Conservation (phyloP, 2,329 filamentous ascomycete genomes). For the Fusarium pseudocircinatum region DNA sequence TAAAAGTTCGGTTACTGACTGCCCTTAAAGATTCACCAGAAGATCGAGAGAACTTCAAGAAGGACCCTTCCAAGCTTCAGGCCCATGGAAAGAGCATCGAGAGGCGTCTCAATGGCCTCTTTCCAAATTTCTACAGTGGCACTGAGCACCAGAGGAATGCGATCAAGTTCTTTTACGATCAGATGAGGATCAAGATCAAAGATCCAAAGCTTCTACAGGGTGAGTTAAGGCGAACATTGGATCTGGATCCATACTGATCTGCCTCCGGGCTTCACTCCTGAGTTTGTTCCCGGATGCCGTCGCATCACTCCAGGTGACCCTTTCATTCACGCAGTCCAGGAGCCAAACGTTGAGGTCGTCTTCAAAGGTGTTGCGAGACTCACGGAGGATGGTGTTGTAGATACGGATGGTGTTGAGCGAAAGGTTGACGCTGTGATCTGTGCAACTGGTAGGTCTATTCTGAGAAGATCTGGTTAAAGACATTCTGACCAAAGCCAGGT, state of each 20-base stretch:
- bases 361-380: not conserved
- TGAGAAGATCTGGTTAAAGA: fast-evolving
- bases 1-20: fast-evolving
- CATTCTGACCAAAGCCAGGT: fast-evolving
- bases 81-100: not conserved
- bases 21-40: fast-evolving
- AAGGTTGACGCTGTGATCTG: not conserved
- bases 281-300: not conserved
- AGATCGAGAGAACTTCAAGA: not conserved
- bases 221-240: fast-evolving
- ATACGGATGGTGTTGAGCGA: not conserved
- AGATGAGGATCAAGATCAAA: not conserved
- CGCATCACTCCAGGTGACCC: not conserved
- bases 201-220: not conserved
- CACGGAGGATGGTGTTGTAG: not conserved
- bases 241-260: fast-evolving
- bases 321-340: not conserved
- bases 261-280: not conserved
- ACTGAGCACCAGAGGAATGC: not conserved
- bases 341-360: not conserved
- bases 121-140: not conserved
- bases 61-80: not conserved
- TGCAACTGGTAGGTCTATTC: not conserved
- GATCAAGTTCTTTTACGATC: not conserved
- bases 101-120: not conserved